phyloP scores from a whole-genome alignment of 2,329 filamentous ascomycete genomes.

The Fusarium dimerum region DNA sequence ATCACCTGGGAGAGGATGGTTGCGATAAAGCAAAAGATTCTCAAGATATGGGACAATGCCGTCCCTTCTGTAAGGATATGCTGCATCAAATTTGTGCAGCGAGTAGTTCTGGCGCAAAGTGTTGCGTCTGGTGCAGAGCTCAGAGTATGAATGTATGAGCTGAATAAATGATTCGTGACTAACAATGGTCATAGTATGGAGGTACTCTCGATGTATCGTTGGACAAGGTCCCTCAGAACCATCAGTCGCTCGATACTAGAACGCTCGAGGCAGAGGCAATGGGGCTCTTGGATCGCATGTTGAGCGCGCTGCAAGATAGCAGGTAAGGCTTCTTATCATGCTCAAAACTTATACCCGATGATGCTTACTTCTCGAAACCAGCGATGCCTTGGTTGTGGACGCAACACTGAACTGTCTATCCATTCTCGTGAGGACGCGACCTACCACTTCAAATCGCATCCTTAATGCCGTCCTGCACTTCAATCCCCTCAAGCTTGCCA shows the following conservation, averaged over 20 bases:
- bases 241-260: constrained; percentile 75
- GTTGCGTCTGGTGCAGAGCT: constrained; percentile 79
- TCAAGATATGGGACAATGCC: constrained; percentile 84
- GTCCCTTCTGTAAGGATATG: constrained; percentile 79
- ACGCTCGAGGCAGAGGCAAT: constrained; percentile 91
- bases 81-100: constrained; percentile 96
- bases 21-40: constrained; percentile 83
- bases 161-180: constrained; percentile 5
- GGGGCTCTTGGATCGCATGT: constrained; percentile 84
- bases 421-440: constrained; percentile 78
- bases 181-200: constrained; percentile 39
- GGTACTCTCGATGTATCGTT: constrained; percentile 75
- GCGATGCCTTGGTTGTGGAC: constrained; percentile 85
- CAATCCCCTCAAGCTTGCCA: constrained; percentile 83
- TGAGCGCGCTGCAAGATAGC: constrained; percentile 81
- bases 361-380: constrained; percentile 37
- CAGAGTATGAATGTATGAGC: constrained; percentile 57
- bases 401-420: constrained; percentile 88
- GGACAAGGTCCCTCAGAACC: constrained; percentile 79
- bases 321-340: constrained; percentile 56
- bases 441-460: constrained; percentile 81
- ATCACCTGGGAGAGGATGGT: constrained; percentile 86
- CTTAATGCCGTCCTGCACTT: constrained; percentile 84
- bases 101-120: constrained; percentile 89
- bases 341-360: not conserved